A percentile compares a stretch with the other conserved stretches of the same genome.
phyloP scores from a whole-genome alignment of 2,329 filamentous ascomycete species.

The Aspergillus persii region DNA sequence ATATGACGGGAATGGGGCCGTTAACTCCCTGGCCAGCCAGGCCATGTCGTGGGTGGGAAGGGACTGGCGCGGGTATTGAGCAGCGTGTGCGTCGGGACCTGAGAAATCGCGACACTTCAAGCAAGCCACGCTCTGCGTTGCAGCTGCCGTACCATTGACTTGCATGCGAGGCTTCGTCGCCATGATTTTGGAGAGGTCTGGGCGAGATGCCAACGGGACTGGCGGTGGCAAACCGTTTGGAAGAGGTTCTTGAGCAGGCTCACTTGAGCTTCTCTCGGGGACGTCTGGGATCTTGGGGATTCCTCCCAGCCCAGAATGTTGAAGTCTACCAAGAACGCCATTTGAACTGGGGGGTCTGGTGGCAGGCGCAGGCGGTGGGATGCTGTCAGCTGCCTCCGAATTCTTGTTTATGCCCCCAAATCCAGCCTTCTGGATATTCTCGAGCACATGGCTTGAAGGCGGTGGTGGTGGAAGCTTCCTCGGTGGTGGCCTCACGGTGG shows the following conservation, averaged over 20 bases:
- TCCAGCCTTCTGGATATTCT: conserved; percentile 44
- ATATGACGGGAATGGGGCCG: conserved; percentile 70
- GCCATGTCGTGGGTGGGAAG: conserved; percentile 68
- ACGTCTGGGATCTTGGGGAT: not conserved
- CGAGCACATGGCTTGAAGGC: conserved; percentile 32
- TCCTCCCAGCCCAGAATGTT: not conserved
- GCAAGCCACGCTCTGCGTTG: conserved; percentile 50
- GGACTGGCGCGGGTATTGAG: conserved; percentile 69
- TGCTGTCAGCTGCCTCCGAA: conserved; percentile 10
- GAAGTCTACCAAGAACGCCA: not conserved
- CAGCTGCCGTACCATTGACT: conserved; percentile 17
- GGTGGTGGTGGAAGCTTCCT: conserved; percentile 36
- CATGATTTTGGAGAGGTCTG: conserved; percentile 57
- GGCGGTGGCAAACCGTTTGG: conserved; percentile 43
- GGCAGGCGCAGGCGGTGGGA: conserved; percentile 16
- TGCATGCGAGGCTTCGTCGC: conserved; percentile 49
- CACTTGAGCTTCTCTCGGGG: not conserved
- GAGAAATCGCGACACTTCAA: conserved; percentile 87
- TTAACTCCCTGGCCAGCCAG: conserved; percentile 76
- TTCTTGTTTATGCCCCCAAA: conserved; percentile 48
- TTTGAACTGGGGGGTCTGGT: not conserved
- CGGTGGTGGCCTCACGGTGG: conserved; percentile 16
- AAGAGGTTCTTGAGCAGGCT: conserved; percentile 11
- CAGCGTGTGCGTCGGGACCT: conserved; percentile 72
- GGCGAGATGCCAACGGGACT: conserved; percentile 54